These are phyloP conservation scores for Heteromeles arbutifolia DNA, from an alignment of 306 rosid species.

Conservation along the genomic window DNA sequence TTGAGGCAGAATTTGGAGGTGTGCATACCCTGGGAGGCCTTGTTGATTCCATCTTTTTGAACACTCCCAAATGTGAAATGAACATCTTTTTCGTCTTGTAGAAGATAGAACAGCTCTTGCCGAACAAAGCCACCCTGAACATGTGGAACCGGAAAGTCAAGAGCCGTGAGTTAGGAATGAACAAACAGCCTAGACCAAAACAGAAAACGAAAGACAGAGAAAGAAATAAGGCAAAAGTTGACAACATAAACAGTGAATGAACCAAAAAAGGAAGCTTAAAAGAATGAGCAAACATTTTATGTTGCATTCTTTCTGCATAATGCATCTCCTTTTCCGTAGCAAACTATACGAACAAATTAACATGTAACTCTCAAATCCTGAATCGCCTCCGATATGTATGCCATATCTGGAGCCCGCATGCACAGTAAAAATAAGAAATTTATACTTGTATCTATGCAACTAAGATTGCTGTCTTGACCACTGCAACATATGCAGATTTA, in stretches of 20 bases:
- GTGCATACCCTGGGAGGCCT: conserved; percentile 57
- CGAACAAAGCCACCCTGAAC: conserved; percentile 65
- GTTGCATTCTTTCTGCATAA: not conserved
- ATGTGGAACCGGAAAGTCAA: not conserved
- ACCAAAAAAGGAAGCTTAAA: not conserved
- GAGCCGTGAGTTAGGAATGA: not conserved
- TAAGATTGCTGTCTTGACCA: not conserved
- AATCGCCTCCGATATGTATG: not conserved
- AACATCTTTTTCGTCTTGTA: conserved; percentile 65
- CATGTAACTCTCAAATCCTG: not conserved
- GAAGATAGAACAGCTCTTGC: conserved; percentile 58
- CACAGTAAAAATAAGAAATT: not conserved
- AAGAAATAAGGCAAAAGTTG: not conserved
- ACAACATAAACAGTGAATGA: too few species aligned
- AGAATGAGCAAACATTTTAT: not conserved
- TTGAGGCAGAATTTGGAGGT: conserved; percentile 82
- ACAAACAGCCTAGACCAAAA: not conserved
- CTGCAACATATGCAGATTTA: not conserved
- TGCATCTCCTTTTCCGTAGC: not conserved
- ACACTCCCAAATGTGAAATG: conserved; percentile 74
- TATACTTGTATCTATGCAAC: not conserved
- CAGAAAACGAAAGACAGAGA: not conserved
- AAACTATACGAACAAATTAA: not conserved
- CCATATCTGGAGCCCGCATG: not conserved
- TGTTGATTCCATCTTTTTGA: conserved; percentile 48